phyloP scores from a whole-genome alignment of 2,329 filamentous ascomycete genomes.

The Phyllosticta citribraziliensis region DNA sequence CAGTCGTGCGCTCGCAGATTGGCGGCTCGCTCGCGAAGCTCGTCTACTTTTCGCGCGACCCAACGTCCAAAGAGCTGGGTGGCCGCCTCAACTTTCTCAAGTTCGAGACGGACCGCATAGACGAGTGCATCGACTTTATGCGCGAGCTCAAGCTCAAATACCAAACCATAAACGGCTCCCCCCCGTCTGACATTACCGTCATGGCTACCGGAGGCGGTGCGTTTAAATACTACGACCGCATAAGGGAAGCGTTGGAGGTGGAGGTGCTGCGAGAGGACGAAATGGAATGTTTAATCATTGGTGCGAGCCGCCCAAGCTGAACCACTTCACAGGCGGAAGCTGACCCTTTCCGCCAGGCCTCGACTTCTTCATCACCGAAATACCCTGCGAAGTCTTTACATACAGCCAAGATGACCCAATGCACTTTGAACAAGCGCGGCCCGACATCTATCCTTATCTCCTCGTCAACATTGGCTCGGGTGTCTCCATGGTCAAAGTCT shows the following conservation, averaged over 20 bases:
- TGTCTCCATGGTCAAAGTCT: constrained; percentile 95
- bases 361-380: constrained; percentile 98
- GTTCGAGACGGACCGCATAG: constrained; percentile 92
- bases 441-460: constrained; percentile 91
- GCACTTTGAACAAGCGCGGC: constrained; percentile 67
- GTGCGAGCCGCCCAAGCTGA: constrained; percentile 37
- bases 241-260: constrained; percentile 72
- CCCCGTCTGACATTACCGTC: constrained; percentile 66
- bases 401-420: constrained; percentile 79
- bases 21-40: constrained; percentile 92
- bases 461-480: constrained; percentile 97
- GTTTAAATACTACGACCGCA: constrained; percentile 92
- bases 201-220: constrained; percentile 95
- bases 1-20: constrained; percentile 49
- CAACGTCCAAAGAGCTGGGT: constrained; percentile 66
- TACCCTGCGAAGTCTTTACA: constrained; percentile 92
- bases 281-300: constrained; percentile 97
- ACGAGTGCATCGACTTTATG: constrained; percentile 89
- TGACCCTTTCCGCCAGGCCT: constrained; percentile 48
- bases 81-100: constrained; percentile 90
- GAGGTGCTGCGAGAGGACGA: constrained; percentile 90
- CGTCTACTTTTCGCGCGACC: constrained; percentile 91
- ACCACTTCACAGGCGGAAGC: not conserved
- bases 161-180: constrained; percentile 61
- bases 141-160: constrained; percentile 75